These are phyloP conservation scores for Pseudocercospora pini-densiflorae DNA, from an alignment of 2,329 filamentous ascomycete genomes.

Conservation along the genomic window DNA sequence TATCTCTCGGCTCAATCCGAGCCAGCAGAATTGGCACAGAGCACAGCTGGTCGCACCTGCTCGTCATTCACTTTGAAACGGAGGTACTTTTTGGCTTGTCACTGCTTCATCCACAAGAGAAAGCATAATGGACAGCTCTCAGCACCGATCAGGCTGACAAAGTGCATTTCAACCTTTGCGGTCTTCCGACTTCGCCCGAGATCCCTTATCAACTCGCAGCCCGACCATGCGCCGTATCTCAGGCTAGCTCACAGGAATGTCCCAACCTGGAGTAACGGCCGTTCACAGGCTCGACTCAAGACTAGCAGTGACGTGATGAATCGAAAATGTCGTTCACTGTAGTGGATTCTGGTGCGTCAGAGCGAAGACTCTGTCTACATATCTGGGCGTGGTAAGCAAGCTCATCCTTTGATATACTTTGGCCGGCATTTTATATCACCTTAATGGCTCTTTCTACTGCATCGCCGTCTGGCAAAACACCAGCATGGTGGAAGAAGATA, in stretches of 20 bases:
- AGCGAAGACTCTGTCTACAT: not conserved
- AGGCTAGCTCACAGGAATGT: not conserved
- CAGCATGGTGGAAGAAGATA: conserved; percentile 12
- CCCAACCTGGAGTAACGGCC: not conserved
- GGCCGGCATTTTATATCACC: conserved; percentile 1
- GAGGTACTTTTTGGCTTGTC: not conserved
- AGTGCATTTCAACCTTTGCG: not conserved
- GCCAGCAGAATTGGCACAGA: not conserved
- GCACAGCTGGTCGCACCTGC: not conserved
- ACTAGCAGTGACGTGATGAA: conserved; percentile 3
- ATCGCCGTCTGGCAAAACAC: conserved; percentile 1
- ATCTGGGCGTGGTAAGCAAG: not conserved
- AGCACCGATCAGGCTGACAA: not conserved
- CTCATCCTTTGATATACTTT: not conserved
- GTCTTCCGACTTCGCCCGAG: not conserved
- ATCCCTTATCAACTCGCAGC: not conserved
- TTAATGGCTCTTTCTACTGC: not conserved
- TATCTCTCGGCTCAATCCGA: not conserved
- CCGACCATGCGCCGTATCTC: not conserved
- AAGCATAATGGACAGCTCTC: no score
- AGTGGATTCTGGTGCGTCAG: not conserved
- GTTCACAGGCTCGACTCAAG: not conserved
- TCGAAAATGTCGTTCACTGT: not conserved
- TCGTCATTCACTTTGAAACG: not conserved
- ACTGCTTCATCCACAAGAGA: not conserved